Evolutionary conservation across 495 filamentous ascomycete species (phyloP).

Genomic region (Penicillium bialowiezense): DNA sequence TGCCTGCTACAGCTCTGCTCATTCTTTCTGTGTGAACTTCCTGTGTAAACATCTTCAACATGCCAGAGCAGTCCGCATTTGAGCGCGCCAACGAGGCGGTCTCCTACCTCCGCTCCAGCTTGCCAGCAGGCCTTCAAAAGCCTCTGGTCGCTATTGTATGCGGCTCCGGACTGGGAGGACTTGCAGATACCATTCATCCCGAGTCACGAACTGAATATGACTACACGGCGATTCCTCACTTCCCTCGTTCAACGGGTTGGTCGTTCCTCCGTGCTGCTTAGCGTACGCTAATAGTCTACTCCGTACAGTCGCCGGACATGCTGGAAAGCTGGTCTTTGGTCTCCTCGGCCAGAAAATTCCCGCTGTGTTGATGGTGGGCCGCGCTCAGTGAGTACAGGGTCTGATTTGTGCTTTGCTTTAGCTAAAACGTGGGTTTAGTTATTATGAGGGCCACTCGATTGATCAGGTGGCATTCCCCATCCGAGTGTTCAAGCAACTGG

Average conservation of each 20-base stretch:
- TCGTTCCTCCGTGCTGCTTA: not conserved
- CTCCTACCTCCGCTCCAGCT: conserved; percentile 30
- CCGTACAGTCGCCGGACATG: conserved; percentile 66
- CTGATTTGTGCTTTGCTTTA: not conserved
- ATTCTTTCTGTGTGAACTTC: too few species aligned
- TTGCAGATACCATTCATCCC: conserved; percentile 57
- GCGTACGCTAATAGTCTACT: conserved; percentile 3
- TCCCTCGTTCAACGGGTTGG: conserved; percentile 64
- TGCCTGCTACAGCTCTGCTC: too few species aligned
- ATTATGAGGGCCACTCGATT: conserved; percentile 74
- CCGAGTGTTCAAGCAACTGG: conserved; percentile 66
- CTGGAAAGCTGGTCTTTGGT: conserved; percentile 71
- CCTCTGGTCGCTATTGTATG: conserved; percentile 70
- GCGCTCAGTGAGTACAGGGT: conserved; percentile 62
- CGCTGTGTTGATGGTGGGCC: conserved; percentile 69
- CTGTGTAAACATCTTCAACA: too few species aligned
- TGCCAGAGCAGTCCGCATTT: conserved; percentile 15
- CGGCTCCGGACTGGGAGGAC: conserved; percentile 68
- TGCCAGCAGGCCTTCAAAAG: conserved; percentile 46
- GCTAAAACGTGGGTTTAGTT: conserved; percentile 43
- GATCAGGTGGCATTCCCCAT: conserved; percentile 66
- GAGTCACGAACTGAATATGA: conserved; percentile 54
- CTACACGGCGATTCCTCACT: conserved; percentile 63
- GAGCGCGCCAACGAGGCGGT: conserved; percentile 40
- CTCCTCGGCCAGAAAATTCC: conserved; percentile 55